Conservation (phyloP, 2,329 filamentous ascomycete genomes). For the Orbilia javanica region DNA sequence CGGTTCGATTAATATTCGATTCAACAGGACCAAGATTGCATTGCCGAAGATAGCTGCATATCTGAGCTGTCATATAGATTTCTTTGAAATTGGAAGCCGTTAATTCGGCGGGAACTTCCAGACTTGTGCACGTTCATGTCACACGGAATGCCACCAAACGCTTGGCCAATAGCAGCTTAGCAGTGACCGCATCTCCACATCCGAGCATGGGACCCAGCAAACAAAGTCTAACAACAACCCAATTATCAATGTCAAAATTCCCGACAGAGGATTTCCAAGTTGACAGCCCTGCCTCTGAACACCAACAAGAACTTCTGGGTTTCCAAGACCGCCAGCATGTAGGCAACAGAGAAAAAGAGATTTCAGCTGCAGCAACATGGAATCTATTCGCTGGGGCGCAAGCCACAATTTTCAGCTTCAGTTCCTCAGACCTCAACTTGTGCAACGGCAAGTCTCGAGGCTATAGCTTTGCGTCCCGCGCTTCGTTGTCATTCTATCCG, state of each 20-base stretch:
- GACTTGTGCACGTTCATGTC: neutral
- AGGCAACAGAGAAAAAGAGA: neutral
- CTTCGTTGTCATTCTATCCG: neutral
- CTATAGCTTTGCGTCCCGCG: neutral
- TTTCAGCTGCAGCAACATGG: neutral
- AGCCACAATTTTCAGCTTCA: constrained; percentile 20
- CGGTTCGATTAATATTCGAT: too few relatives aligned
- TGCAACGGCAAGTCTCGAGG: neutral
- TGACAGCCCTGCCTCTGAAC: neutral
- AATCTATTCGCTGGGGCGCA: neutral
- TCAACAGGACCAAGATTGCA: neutral
- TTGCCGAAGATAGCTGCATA: neutral
- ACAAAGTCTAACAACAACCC: constrained; percentile 9
- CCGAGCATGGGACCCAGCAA: neutral
- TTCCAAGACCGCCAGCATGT: neutral
- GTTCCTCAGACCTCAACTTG: neutral
- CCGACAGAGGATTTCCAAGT: neutral
- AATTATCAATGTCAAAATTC: neutral
- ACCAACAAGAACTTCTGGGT: neutral
- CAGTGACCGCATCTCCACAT: neutral
- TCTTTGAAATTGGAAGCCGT: neutral
- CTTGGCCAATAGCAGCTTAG: neutral
- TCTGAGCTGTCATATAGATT: constrained; percentile 8
- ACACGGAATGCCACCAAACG: constrained; percentile 3
- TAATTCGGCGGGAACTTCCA: constrained; percentile 12